Evolutionary conservation across 176 grass and related monocot species (phyloP).

Genomic region (Ensete glaucum): DNA sequence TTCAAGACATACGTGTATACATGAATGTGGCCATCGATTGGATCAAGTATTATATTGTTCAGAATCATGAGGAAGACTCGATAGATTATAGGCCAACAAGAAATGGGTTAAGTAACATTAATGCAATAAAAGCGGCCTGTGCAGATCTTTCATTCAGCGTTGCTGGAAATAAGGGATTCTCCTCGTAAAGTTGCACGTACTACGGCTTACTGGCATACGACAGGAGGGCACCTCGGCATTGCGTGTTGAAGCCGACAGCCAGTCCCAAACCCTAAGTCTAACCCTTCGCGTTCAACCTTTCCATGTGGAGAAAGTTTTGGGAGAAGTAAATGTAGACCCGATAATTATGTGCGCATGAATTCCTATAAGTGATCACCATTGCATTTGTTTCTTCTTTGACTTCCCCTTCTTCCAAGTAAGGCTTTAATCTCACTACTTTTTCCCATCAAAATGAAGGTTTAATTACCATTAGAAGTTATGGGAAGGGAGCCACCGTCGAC

Average conservation of each 20-base stretch:
- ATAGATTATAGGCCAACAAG: not conserved
- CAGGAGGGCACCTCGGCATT: slow-evolving; percentile 54
- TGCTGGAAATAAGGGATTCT: slow-evolving; percentile 62
- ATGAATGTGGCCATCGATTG: too few species aligned
- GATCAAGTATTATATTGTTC: too few species aligned
- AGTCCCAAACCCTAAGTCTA: slow-evolving; percentile 8
- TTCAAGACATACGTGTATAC: too few species aligned
- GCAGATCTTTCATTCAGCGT: slow-evolving; percentile 52
- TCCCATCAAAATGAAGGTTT: too few species aligned
- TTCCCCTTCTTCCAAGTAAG: too few species aligned
- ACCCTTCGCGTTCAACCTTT: not conserved
- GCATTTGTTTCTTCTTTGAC: too few species aligned
- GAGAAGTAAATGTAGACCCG: not conserved
- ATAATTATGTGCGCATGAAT: too few species aligned
- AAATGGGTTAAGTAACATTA: not conserved
- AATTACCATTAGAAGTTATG: slow-evolving; percentile 63
- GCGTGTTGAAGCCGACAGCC: slow-evolving; percentile 18
- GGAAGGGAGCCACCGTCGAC: slow-evolving; percentile 62
- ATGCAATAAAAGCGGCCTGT: slow-evolving; percentile 6
- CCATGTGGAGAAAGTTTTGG: slow-evolving; percentile 36
- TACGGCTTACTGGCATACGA: slow-evolving; percentile 77
- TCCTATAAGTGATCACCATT: too few species aligned
- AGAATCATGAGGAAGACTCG: too few species aligned
- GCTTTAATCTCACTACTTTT: too few species aligned
- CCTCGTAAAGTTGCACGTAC: slow-evolving; percentile 39